phyloP scores from a whole-genome alignment of 768 basidiomycete genomes.

The Phylloporus rhodoxanthus region DNA sequence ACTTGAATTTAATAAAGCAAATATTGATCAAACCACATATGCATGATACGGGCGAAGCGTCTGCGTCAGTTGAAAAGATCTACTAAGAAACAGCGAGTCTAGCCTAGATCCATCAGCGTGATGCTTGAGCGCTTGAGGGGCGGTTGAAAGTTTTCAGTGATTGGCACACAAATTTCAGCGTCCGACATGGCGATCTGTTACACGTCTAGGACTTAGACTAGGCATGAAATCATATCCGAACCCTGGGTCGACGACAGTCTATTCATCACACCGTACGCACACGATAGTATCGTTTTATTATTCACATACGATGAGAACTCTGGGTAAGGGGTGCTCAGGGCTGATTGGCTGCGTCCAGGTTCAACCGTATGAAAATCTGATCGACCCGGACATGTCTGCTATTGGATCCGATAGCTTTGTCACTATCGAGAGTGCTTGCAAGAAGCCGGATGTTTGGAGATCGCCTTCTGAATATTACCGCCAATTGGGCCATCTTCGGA shows the following conservation, averaged over 20 bases:
- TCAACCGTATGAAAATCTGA: neutral
- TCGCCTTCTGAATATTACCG: too few species aligned
- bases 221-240: neutral
- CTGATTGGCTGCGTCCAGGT: slow-evolving; percentile 49
- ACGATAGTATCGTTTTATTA: neutral
- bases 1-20: too few species aligned
- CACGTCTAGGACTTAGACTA: neutral
- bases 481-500: too few species aligned
- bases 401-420: slow-evolving; percentile 66
- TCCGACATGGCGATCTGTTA: neutral
- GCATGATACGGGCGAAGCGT: slow-evolving; percentile 40
- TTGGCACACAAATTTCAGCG: neutral
- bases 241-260: neutral
- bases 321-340: slow-evolving; percentile 30
- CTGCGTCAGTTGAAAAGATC: neutral
- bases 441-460: too few species aligned
- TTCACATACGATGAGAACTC: neutral
- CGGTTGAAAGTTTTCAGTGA: too few species aligned
- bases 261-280: neutral
- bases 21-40: too few species aligned
- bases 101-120: too few species aligned
- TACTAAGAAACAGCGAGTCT: neutral
- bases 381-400: neutral
- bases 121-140: too few species aligned
- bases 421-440: slow-evolving; percentile 58